Base-by-base conservation (phyloP, 106 monocot species). In the Allium sativum region DNA sequence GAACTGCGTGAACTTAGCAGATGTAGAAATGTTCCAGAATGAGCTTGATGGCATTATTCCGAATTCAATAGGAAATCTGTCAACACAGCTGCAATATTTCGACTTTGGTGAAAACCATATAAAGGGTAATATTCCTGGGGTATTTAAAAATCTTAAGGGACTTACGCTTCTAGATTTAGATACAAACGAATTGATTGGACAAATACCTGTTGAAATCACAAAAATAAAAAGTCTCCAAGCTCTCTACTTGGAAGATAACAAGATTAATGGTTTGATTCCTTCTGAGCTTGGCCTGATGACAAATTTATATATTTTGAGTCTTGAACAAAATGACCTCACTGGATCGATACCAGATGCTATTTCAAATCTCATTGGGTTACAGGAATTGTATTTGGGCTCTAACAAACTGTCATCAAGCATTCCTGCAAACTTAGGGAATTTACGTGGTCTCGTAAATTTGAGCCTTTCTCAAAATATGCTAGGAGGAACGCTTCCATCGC, bases 1-100 rank as follows among this genome's bases (percentile, higher is more conserved):
- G 0, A 63, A 48, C 19, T 63, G 62, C 47, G 48, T 10, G 18
- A 17, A 15, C 22, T 47, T 48, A 12, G 0, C 8, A 6, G 7
- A 8, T 10, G 15, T 63, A 4, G 46, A 44, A 6, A 8, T 63
- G 7, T 48, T 18, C 8, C 3, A 3, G 1, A 63, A 63, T 21
- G 4, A 47, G 46, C 20, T 63, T 7, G 45, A 20, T 11, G 47
- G 47, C 22, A 4, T 21, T 10, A 45, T 63, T 45, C 70, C 61
- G 16, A 41, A 61, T 20, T 61, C 12, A 7, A 19, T 62, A 21
- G 70, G 57, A 12, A 70, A 62, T 45, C 70, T 70, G 16, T 61
- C 60, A 12, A 61, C 7, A 5, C 17, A 14, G 42, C 14, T 70
- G 0, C 14, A 21, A 19, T 2, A 18, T 20, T 55, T 70, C 16